phyloP scores from a whole-genome alignment of 1,284 basidiomycete genomes.

The Blastosporella zonata region DNA sequence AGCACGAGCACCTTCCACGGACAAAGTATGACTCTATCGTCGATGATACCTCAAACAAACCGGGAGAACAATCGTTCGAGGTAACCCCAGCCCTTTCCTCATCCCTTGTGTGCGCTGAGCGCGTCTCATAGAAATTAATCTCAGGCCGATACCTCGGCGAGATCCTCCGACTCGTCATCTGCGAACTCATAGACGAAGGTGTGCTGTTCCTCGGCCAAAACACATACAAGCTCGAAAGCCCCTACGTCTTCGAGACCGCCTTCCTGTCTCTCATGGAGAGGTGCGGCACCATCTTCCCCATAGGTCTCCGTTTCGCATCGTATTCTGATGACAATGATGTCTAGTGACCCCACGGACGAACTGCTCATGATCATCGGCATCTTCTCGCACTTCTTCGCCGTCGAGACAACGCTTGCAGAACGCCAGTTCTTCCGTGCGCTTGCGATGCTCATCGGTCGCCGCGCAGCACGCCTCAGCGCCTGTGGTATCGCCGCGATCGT shows the following conservation, averaged over 20 bases:
- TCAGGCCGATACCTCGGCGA: conserved; percentile 97
- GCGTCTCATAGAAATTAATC: conserved; percentile 81
- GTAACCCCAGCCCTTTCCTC: conserved; percentile 30
- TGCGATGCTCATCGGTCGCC: conserved; percentile 84
- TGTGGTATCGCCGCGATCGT: conserved; percentile 96
- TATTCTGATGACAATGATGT: background rate
- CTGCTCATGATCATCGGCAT: conserved; percentile 95
- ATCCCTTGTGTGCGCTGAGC: background rate
- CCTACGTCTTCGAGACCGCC: conserved; percentile 93
- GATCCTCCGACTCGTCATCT: conserved; percentile 90
- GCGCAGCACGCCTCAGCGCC: conserved; percentile 84
- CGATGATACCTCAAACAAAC: conserved; percentile 94
- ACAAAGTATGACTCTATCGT: conserved; percentile 95
- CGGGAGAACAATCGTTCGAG: conserved; percentile 91
- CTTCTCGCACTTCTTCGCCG: conserved; percentile 92
- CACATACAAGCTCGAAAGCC: conserved; percentile 94
- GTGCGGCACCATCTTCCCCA: conserved; percentile 30
- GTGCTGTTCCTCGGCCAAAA: conserved; percentile 97
- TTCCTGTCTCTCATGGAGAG: conserved; percentile 97
- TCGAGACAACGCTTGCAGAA: conserved; percentile 92
- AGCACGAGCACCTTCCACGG: conserved; percentile 90
- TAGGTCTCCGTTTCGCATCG: background rate
- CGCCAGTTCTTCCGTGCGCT: conserved; percentile 94
- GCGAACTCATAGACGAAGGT: conserved; percentile 95
- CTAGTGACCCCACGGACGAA: conserved; percentile 95